Base-by-base conservation (phyloP, 352 stramenopile genomes). In the Pythium aquatile region DNA sequence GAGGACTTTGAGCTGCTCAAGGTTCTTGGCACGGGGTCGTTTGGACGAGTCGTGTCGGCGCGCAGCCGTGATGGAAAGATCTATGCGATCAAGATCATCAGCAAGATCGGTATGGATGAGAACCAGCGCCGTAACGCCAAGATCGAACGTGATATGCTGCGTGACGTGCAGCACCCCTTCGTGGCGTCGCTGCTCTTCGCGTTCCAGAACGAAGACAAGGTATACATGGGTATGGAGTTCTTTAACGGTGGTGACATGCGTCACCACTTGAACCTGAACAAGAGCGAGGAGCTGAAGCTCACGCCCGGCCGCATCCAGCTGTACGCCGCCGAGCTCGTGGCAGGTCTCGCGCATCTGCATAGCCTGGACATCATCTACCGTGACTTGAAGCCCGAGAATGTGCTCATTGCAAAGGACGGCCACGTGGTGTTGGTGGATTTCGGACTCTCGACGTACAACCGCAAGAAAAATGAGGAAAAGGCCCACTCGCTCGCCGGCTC, bases 141-240 rank as follows among this genome's bases (percentile, higher is more conserved):
- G 73, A 77, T 93, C 39, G 97, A 99, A 79, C 89, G 96, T 39
- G 93, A 98, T 69, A 96, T 99, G 66, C 73, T 99, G 39, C 91
- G 90, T 8, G 78, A 97, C 37, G 87, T 99, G 24, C 87, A 94
- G 49, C 96, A 99, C 72, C 96, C 96, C 35, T 99, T 99, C 65
- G 97, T 99, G 33, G 96, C 97, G 52, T 98, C 96, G 69, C 72
- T 99, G 35, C 82, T 98, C 49, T 99, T 98, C 77, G 96, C 97
- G 1, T 99, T 99, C 75, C 96, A 99, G 82, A 98, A 97, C 61
- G 79, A 97, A 74, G 96, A 98, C 76, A 99, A 99, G 70, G 81
- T 99, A 48, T 99, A 99, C 79, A 90, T 99, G 63, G 97, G 98
- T 20, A 96, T 99, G 76, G 97, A 99, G 77, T 99, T 99, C 70